Evolutionary conservation across 495 filamentous ascomycete species (phyloP), one percentile per base, ranked within the genome.

Genomic region (Apodospora peruviana): DNA sequence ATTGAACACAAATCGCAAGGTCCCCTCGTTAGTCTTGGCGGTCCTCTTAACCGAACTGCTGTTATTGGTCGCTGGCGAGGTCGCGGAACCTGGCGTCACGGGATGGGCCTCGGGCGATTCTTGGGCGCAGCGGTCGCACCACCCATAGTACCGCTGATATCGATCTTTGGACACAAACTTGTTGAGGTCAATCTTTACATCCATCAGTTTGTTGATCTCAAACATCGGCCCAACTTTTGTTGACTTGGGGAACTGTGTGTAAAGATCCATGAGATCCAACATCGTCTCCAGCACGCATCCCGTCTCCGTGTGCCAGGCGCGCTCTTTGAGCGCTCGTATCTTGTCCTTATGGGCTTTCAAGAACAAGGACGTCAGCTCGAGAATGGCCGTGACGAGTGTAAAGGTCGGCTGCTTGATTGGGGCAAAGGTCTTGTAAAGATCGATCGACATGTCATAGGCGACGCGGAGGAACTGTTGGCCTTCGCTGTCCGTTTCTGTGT

Each of bases 1-100:
- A 59, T 96, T 88, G 23, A 97, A 82, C 73, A 96, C 89, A 60
- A 96, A 98, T 11, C 93, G 83, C 23, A 93, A 78, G 1, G 94
- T 95, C 8, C 85, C 86, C 19, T 89, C 83, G 24, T 80, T 75
- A 39, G 79, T 79, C 43, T 83, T 79, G 17, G 59, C 50, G n/a
- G 69, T 72, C 23, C 70, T 67, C 54, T 69, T 69, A 21, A 61
- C 57, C 17, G 65, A 66, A 24, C 72, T 60, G 10, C 61, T 54
- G 37, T 57, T 59, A 22, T 67, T 66, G 11, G 67, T 70, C 11
- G 60, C 64, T 1, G 70, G 66, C 8, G 68, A 74, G 3, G 56
- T 61, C 3, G 62, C 64, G 0, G 65, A 70, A 11, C 58, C 64
- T 0, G 62, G 62, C 9, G 58, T 62, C 45, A 60, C 61, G 43